phyloP scores from a whole-genome alignment of 495 filamentous ascomycete species.

The Tuber aestivum region DNA sequence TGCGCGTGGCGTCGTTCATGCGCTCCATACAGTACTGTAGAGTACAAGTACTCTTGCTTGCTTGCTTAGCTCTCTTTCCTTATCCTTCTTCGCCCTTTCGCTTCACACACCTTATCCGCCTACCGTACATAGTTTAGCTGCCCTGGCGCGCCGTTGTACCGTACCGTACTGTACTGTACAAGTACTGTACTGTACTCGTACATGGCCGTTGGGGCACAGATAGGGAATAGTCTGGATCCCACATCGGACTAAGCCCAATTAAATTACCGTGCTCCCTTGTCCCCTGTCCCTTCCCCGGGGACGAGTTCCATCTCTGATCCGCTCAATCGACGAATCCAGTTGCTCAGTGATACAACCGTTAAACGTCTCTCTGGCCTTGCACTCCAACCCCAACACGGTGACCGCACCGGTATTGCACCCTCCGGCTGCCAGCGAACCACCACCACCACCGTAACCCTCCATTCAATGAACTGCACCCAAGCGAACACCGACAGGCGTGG shows the following conservation, averaged over 20 bases:
- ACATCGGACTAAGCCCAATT: not conserved
- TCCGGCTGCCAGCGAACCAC: not conserved
- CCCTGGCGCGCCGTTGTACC: conserved; percentile 32
- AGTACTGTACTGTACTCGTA: no score
- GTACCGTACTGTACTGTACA: not conserved
- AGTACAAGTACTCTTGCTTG: no score
- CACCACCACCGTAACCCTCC: not conserved
- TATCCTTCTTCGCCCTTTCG: conserved; percentile 37
- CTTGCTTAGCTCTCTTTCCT: no score
- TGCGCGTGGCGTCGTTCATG: not conserved
- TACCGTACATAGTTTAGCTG: conserved; percentile 22
- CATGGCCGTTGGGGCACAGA: no score
- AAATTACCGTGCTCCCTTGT: conserved; percentile 28
- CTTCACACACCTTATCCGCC: conserved; percentile 38
- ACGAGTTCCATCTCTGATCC: conserved; percentile 28
- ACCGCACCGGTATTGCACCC: not conserved
- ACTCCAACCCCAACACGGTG: not conserved
- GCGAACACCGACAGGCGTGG: conserved; percentile 28
- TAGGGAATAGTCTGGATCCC: not conserved
- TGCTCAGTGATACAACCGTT: conserved; percentile 8
- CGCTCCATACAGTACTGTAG: no score
- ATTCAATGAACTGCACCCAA: conserved; percentile 30
- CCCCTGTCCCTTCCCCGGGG: conserved; percentile 36
- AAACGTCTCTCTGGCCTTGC: not conserved
- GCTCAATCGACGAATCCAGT: conserved; percentile 36